These are phyloP conservation scores for Coemansia sp. DNA, from an alignment of 371 early-diverging fungal species.

Conservation along the genomic window DNA sequence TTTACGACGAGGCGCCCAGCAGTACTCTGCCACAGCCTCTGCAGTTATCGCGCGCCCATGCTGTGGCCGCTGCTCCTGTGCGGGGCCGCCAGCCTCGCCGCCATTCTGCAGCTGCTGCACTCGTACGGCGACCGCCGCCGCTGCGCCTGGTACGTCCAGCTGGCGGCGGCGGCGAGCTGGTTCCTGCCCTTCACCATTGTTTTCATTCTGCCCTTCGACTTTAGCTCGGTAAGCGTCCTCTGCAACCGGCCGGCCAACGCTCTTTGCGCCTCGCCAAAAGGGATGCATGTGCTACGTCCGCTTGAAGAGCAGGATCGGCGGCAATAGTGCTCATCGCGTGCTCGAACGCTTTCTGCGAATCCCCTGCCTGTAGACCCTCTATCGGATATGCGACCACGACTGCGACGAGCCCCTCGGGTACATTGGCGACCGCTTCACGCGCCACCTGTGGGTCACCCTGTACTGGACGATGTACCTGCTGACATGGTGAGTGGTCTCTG, in stretches of 20 bases:
- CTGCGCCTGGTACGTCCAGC: slow-evolving; percentile 71
- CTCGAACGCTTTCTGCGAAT: background rate
- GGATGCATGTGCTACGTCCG: slow-evolving; percentile 7
- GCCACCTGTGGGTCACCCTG: slow-evolving; percentile 77
- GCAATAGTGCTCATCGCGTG: slow-evolving; percentile 3
- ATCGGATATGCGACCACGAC: slow-evolving; percentile 58
- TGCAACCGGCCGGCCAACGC: too few species aligned
- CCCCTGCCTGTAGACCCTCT: slow-evolving; percentile 59
- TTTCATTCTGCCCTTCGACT: slow-evolving; percentile 84
- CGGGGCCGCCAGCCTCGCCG: slow-evolving; percentile 54
- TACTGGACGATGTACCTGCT: slow-evolving; percentile 92
- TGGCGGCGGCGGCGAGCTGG: slow-evolving; percentile 70
- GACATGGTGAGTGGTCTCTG: slow-evolving; percentile 61
- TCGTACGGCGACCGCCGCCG: slow-evolving; percentile 70
- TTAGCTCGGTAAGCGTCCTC: slow-evolving; percentile 70
- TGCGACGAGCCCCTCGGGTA: slow-evolving; percentile 79
- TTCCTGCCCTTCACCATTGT: slow-evolving; percentile 88
- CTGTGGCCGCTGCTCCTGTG: slow-evolving; percentile 58
- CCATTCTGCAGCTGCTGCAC: slow-evolving; percentile 63
- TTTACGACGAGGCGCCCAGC: too few species aligned
- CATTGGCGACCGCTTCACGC: slow-evolving; percentile 65
- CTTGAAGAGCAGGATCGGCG: slow-evolving; percentile 6
- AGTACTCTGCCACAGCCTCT: too few species aligned
- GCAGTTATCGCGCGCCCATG: slow-evolving; percentile 18
- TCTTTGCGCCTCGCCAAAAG: too few species aligned